Base-by-base conservation (phyloP, 2,329 filamentous ascomycete species). In the Hypoxylon sp. region DNA sequence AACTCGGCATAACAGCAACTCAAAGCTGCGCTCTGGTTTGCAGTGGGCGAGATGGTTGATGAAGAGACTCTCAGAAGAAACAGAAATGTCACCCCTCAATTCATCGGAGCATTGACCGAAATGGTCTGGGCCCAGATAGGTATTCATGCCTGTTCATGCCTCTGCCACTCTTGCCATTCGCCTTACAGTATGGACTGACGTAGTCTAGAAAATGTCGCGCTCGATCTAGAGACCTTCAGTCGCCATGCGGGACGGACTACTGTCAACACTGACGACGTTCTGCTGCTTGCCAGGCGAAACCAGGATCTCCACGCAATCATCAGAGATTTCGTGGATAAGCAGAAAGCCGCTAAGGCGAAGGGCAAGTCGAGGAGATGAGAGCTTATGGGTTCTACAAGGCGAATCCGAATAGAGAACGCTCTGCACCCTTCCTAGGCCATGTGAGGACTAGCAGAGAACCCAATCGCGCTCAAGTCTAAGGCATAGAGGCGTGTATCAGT, bases 61-160 rank as follows among this genome's bases (percentile, higher is more conserved):
- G 88, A 94, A 64, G 89, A 96, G 72, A 88, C 87, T 15, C 78
- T 92, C 24, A 81, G 83, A 54, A 80, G 88, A 23, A 86, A 90
- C 70, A 83, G 91, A 63, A 97, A 96, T 74, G 91, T 93, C 5
- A 97, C 94, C 21, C 91, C 91, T 1, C 92, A 96, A 70, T 97
- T 96, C 74, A 96, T 96, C 66, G 92, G 89, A 7, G 85, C 85
- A 1, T 72, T 90, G 72, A 91, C 88, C 1, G 89, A 92, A 72
- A 81, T 91, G 75, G 86, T 90, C 3, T 92, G 88, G 82, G 79
- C 84, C 6, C 89, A 91, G 64, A 87, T 92, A 58, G 90, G 92
- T 94, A 81, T 42, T 15, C 31, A 35, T n/a, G 7, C 26, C 43
- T 20, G 42, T 35, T 52, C 31, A 35, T n/a, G 7, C 26, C 43